Base-by-base conservation (phyloP, 83 land plant genomes). In the Picea abies region DNA sequence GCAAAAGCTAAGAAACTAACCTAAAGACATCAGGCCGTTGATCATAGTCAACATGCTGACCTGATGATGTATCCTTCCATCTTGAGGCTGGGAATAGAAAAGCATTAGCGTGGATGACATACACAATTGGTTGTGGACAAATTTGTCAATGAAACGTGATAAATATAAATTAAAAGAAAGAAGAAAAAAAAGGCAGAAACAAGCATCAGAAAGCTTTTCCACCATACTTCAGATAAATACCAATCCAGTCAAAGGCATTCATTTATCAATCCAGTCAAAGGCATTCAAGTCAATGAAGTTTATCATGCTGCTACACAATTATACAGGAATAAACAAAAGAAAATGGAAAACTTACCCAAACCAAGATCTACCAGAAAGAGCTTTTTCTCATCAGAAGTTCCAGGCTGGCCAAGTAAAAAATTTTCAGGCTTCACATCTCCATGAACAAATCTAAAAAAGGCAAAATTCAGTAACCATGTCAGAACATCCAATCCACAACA, bases 361-460 rank as follows among this genome's bases (percentile, higher is more conserved):
- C 99, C 99, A 88, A 97, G 96, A 89, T 97, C 99, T 19, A 95
- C 86, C 25, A 97, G 91, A 71, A 80, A 97, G 22, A 97, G 86
- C 69, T 93, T 97, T 81, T 93, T 93, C 80, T 93, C 98, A 85
- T 97, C 91, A 25, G 89, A 56, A 49, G 96, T 89, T 72, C 93
- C 95, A 82, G 96, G 94, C 78, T 86, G 93, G 37, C 99, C 99
- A 79, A 97, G 94, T 71, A 97, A 83, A 82, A 97, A 97, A 79
- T 97, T 97, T 84, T 97, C 99, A 22, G 99, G 99, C 82, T 97
- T 97, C 37, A 97, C 96, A 90, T 97, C 99, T 63, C 99, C 99
- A 82, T 97, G 99, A 20, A 97, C 96, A 88, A 87, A 97, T 56
- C 98, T 96, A 76, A 29, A 61, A 37, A 76, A 25, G 61, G 20